Evolutionary conservation across 1,284 basidiomycete genomes (phyloP).

Genomic region (Schizophyllum commune): DNA sequence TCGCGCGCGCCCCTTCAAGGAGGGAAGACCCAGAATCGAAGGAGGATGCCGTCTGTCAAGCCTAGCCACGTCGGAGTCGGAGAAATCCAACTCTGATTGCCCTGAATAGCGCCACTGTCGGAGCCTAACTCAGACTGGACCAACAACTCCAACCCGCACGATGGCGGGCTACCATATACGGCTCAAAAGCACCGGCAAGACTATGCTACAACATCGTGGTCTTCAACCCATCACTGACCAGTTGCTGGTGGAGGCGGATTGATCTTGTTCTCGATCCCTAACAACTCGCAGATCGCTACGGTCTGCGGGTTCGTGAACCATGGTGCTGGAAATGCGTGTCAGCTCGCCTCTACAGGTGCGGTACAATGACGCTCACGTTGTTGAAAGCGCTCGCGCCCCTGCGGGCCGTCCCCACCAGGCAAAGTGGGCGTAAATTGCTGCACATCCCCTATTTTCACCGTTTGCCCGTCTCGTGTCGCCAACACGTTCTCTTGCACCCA

Average conservation of each 20-base stretch:
- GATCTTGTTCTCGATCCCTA: conserved; percentile 77
- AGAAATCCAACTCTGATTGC: not conserved
- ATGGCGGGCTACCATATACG: not conserved
- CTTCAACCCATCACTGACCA: not conserved
- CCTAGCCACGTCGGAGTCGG: not conserved
- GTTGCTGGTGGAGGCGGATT: conserved; percentile 30
- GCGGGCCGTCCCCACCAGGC: conserved; percentile 42
- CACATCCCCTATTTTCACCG: conserved; percentile 41
- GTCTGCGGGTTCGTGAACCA: conserved; percentile 92
- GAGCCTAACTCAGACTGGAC: not conserved
- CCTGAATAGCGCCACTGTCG: not conserved
- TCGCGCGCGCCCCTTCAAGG: no score
- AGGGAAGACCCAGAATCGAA: not conserved
- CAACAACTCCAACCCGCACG: not conserved
- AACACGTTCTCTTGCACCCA: conserved; percentile 59
- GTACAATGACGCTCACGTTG: conserved; percentile 39
- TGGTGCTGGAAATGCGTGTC: conserved; percentile 37
- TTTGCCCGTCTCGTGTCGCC: conserved; percentile 23
- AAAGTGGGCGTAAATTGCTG: conserved; percentile 76
- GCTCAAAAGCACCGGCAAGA: not conserved
- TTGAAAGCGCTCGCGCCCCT: conserved; percentile 26
- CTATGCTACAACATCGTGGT: no score
- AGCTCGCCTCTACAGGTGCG: not conserved
- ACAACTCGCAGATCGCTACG: conserved; percentile 73
- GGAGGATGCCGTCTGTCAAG: not conserved